Evolutionary conservation across 2,329 filamentous ascomycete genomes (phyloP).

Genomic region (Monilinia aucupariae): DNA sequence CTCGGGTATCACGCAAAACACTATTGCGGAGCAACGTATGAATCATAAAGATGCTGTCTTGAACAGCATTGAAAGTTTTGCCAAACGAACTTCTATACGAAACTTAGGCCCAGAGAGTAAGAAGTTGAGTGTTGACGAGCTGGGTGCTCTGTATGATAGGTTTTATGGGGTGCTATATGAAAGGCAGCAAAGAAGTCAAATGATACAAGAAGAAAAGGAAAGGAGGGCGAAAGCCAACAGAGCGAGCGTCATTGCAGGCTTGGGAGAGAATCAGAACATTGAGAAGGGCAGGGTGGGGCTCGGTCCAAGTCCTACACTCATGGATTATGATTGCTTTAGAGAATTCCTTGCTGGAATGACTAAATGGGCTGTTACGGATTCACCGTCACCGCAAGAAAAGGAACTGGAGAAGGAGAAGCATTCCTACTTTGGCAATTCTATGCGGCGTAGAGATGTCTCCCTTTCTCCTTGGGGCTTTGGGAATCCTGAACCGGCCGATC

Average conservation of each 20-base stretch:
- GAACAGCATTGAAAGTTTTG: conserved; percentile 94
- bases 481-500: conserved; percentile 70
- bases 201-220: conserved; percentile 70
- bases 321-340: conserved; percentile 96
- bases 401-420: conserved; percentile 47
- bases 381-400: conserved; percentile 56
- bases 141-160: conserved; percentile 85
- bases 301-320: conserved; percentile 81
- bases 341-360: conserved; percentile 87
- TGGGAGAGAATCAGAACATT: conserved; percentile 46
- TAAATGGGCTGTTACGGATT: conserved; percentile 89
- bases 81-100: conserved; percentile 91
- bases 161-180: conserved; percentile 93
- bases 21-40: conserved; percentile 78
- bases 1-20: conserved; percentile 87
- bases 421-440: conserved; percentile 57
- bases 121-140: conserved; percentile 74
- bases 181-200: conserved; percentile 73
- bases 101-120: conserved; percentile 97
- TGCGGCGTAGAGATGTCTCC: conserved; percentile 37
- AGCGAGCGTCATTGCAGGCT: conserved; percentile 42
- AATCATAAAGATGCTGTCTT: conserved; percentile 94
- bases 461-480: conserved; percentile 51
- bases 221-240: conserved; percentile 58
- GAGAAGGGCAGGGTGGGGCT: conserved; percentile 85